Percentiles rank a stretch among this genome's conserved stretches.
Conservation (phyloP, 2,329 filamentous ascomycete species). For the Epichloe bromicola region DNA sequence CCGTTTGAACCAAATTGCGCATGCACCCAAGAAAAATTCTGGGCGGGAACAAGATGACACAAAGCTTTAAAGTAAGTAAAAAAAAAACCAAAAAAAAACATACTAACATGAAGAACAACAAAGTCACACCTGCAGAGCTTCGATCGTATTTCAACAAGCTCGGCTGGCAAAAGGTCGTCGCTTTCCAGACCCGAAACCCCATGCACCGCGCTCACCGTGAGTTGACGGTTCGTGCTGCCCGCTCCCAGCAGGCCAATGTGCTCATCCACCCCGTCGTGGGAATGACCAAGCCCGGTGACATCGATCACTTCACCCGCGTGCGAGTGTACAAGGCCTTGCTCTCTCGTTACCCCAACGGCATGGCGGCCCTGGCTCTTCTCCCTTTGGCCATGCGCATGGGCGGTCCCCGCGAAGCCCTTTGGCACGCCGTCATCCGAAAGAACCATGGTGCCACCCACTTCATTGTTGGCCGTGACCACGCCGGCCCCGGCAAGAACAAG, state of each 20-base stretch:
- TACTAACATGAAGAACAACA: conserved; percentile 2
- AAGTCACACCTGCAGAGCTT: conserved; percentile 86
- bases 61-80: no score
- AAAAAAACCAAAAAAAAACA: background rate
- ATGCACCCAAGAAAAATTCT: background rate
- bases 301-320: conserved; percentile 98
- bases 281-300: conserved; percentile 96
- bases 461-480: conserved; percentile 97
- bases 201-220: conserved; percentile 99
- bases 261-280: conserved; percentile 98
- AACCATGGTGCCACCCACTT: conserved; percentile 99
- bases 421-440: conserved; percentile 99
- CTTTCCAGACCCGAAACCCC: conserved; percentile 97
- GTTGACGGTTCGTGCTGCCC: conserved; percentile 91
- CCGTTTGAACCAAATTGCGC: background rate
- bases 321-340: conserved; percentile 96
- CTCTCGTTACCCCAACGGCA: conserved; percentile 94
- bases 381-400: conserved; percentile 99
- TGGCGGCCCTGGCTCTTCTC: conserved; percentile 91
- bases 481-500: conserved; percentile 96
- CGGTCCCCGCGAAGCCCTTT: conserved; percentile 93
- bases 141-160: conserved; percentile 98
- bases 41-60: no score
- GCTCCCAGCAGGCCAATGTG: conserved; percentile 92
- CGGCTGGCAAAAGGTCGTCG: conserved; percentile 93